phyloP scores from a whole-genome alignment of 78 protist species.

The Corallochytrium limacisporum region DNA sequence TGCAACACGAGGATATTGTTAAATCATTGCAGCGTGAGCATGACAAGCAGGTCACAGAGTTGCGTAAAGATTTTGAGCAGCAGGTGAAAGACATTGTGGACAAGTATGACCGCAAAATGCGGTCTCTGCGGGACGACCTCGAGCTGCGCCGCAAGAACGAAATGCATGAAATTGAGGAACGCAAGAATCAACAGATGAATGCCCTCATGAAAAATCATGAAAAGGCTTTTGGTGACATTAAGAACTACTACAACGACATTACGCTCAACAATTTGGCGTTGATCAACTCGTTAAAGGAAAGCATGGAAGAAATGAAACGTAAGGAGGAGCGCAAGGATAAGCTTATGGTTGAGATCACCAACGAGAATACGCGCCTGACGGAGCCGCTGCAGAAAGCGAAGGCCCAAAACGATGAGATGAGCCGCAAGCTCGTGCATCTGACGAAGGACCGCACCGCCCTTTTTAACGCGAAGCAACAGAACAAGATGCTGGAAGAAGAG shows the following conservation, averaged over 20 bases:
- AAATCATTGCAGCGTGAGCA: constrained; percentile 5
- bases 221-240: constrained; percentile 53
- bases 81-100: constrained; percentile 19
- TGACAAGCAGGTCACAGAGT: constrained; percentile 29
- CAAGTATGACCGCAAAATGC: constrained; percentile 42
- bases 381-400: constrained; percentile 43
- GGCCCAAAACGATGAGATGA: not conserved
- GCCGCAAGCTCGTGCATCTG: constrained; percentile 33
- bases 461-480: constrained; percentile 17
- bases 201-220: constrained; percentile 53
- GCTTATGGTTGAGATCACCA: constrained; percentile 47
- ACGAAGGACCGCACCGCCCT: constrained; percentile 43
- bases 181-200: constrained; percentile 52
- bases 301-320: constrained; percentile 30
- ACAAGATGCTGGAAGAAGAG: constrained; percentile 27
- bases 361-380: constrained; percentile 45
- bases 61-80: constrained; percentile 36
- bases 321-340: constrained; percentile 45
- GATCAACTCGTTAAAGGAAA: constrained; percentile 61
- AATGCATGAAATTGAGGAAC: constrained; percentile 55
- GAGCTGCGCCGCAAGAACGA: constrained; percentile 40
- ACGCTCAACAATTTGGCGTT: constrained; percentile 61
- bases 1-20: constrained; percentile 23
- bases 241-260: constrained; percentile 62
- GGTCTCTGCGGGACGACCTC: constrained; percentile 38